A percentile compares a stretch with the other conserved stretches of the same genome.
These are phyloP conservation scores for Scopulariopsis brevicaulis DNA, from an alignment of 2,329 filamentous ascomycete genomes.

Conservation along the genomic window DNA sequence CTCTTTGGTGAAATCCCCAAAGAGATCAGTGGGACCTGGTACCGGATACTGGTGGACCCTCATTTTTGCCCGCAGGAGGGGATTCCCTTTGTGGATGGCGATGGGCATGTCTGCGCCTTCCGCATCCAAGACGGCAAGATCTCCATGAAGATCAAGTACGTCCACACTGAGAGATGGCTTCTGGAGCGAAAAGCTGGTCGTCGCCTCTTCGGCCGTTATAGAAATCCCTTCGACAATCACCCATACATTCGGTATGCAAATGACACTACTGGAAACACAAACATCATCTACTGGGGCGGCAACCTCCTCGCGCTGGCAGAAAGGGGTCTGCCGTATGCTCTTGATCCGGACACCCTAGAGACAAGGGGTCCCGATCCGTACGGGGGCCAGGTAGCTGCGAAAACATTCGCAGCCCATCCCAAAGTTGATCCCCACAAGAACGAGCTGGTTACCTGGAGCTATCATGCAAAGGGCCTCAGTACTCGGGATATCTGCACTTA, in stretches of 20 bases:
- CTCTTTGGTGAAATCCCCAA: conserved; percentile 7
- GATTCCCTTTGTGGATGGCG: conserved; percentile 19
- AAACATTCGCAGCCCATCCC: conserved; percentile 28
- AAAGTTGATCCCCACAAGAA: conserved; percentile 25
- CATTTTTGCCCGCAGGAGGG: not conserved
- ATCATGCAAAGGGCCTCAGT: conserved; percentile 25
- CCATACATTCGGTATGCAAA: conserved; percentile 19
- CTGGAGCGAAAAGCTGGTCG: conserved; percentile 22
- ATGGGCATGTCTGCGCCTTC: conserved; percentile 26
- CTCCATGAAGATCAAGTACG: conserved; percentile 21
- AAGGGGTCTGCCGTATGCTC: conserved; percentile 23
- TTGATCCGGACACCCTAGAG: conserved; percentile 25
- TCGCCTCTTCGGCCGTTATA: conserved; percentile 22
- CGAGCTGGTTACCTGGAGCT: conserved; percentile 25
- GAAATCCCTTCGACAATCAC: conserved; percentile 24
- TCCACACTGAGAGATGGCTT: conserved; percentile 26
- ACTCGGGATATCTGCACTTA: conserved; percentile 22
- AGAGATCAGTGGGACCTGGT: conserved; percentile 7
- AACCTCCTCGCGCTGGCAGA: conserved; percentile 36
- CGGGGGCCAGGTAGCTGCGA: conserved; percentile 18
- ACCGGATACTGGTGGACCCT: not conserved
- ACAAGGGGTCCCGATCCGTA: conserved; percentile 24
- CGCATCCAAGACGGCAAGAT: conserved; percentile 19
- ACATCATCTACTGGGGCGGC: conserved; percentile 25
- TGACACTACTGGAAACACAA: conserved; percentile 14